Evolutionary conservation across 169 alveolate species (phyloP).

Genomic region (Amoebophrya sp.): DNA sequence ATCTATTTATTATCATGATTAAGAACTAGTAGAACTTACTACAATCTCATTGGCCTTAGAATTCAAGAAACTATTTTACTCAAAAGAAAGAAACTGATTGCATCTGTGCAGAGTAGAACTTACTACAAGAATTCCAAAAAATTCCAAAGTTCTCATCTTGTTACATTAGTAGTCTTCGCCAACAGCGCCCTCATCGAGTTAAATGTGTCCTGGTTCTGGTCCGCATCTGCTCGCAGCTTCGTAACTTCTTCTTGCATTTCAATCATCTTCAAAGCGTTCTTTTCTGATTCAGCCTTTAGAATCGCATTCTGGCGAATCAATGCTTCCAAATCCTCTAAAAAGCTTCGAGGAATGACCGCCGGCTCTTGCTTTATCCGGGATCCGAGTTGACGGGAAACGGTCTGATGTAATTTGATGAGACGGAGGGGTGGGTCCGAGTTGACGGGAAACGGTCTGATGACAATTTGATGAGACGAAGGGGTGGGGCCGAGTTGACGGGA

Average conservation of each 20-base stretch:
- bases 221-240: neutral
- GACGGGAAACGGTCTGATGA: too few species aligned
- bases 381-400: neutral
- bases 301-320: neutral
- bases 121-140: neutral
- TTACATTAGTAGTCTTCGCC: neutral
- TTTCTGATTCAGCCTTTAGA: neutral
- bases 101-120: too few species aligned
- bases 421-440: too few species aligned
- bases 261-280: neutral
- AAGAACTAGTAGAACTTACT: neutral
- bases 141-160: neutral
- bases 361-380: neutral
- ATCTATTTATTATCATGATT: too few species aligned
- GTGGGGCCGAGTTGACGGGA: too few species aligned
- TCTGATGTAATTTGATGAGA: neutral
- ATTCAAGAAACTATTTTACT: too few species aligned
- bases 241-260: neutral
- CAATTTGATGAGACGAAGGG: too few species aligned
- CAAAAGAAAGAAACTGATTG: too few species aligned
- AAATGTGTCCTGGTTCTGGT: neutral
- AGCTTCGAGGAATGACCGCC: neutral
- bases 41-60: too few species aligned
- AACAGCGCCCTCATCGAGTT: neutral
- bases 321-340: neutral